Evolutionary conservation across 2,329 filamentous ascomycete species (phyloP), one percentile per base, ranked within the genome.

Genomic region (Fusarium pseudonygamai): DNA sequence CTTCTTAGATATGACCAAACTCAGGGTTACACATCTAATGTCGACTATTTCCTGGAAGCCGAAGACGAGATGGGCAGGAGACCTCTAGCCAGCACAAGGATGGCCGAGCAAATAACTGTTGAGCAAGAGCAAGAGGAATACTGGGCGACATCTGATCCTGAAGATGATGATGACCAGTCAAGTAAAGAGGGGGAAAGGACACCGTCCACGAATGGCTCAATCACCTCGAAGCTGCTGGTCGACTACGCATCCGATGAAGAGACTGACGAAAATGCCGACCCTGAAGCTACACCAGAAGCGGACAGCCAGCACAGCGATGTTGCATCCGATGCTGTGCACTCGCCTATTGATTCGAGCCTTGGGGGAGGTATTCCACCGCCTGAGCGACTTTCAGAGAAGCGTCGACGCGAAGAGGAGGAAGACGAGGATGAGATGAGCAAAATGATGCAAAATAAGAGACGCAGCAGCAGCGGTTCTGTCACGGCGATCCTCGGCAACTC

Each of bases 161-260:
- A 95, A 67, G 95, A 97, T 12, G 93, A 94, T 18, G 85, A 91
- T 70, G 84, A 86, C 71, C 76, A 83, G 64, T 75, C 76, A 60
- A 75, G 82, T 75, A 80, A 83, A 71, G 73, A 77, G 24, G 79
- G 77, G 49, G 80, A 78, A 61, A 83, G 79, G 64, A 75, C 77
- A 14, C 74, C 81, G 7, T 74, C 86, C 16, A 82, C 86, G 12
- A 95, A 95, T 74, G 93, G 91, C 30, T 87, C 78, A n/a, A 72
- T 87, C 20, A 89, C 90, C 2, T 82, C 88, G 14, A 94, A 92
- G 78, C 93, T 93, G 4, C 85, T 98, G 28, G 96, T 99, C 39
- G 94, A 97, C 80, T 99, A 99, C 79, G 90, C 92, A 0, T 97
- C 97, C 42, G 95, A 98, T 75, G 96, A 98, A 67, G 94, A 96